Conservation (phyloP, 768 basidiomycete genomes). For the Tulasnella calospora region DNA sequence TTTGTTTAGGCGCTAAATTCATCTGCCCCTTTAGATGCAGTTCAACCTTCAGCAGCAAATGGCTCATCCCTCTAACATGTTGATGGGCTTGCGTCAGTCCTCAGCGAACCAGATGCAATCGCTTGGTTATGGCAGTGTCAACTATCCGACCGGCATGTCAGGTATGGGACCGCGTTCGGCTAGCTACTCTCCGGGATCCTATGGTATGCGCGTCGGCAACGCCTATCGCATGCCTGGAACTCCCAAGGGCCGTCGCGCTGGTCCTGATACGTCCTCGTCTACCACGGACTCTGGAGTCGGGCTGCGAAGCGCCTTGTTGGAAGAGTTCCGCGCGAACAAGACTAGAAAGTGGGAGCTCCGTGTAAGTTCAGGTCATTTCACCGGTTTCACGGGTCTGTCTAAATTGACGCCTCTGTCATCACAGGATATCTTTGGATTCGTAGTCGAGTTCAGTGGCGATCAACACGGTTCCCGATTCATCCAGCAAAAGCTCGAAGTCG, state of each 20-base stretch:
- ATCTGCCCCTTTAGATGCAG: conserved; percentile 31
- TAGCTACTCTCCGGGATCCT: neutral
- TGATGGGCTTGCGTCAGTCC: conserved; percentile 40
- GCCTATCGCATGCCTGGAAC: neutral
- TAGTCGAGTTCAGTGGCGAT: conserved; percentile 89
- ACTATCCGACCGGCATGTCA: conserved; percentile 6
- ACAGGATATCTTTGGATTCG: conserved; percentile 79
- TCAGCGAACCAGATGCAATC: conserved; percentile 24
- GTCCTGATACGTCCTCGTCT: conserved; percentile 7
- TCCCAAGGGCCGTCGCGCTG: conserved; percentile 10
- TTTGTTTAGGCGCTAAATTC: neutral
- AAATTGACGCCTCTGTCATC: neutral
- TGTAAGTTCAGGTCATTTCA: conserved; percentile 43
- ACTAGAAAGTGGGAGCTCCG: conserved; percentile 73
- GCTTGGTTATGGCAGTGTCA: neutral
- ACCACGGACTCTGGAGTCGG: conserved; percentile 25
- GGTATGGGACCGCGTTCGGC: neutral
- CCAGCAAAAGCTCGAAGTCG: conserved; percentile 75
- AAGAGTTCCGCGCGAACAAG: conserved; percentile 81
- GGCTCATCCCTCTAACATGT: conserved; percentile 38
- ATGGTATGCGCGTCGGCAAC: neutral
- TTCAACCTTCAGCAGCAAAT: conserved; percentile 44
- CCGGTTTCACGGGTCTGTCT: too few relatives aligned
- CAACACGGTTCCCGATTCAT: conserved; percentile 99
- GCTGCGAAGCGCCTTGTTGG: conserved; percentile 65